These are phyloP conservation scores for Wickerhamomyces subpelliculosus DNA, from an alignment of 805 yeast genomes.

Conservation along the genomic window DNA sequence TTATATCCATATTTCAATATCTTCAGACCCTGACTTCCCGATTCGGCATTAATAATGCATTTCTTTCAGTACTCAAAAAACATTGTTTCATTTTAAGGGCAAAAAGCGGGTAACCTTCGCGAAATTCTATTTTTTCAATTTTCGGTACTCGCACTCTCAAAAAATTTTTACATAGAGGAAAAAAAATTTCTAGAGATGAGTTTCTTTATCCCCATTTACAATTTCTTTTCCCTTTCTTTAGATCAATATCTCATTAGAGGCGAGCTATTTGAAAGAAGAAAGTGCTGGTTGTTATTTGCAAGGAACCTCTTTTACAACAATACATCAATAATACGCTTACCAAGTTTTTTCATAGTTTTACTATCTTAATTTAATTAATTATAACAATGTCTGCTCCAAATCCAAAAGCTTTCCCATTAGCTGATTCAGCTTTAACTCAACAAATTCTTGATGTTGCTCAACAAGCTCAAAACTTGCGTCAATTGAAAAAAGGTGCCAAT, in stretches of 20 bases:
- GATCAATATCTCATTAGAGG: conserved; percentile 14
- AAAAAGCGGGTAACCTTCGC: background rate
- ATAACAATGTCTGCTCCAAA: conserved; percentile 77
- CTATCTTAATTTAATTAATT: background rate
- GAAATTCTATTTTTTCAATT: too few species aligned
- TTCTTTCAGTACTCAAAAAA: too few species aligned
- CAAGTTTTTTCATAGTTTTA: background rate
- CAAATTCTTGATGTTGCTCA: conserved; percentile 97
- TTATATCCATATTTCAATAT: too few species aligned
- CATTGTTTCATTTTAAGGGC: too few species aligned
- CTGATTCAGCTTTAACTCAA: conserved; percentile 92
- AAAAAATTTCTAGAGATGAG: background rate
- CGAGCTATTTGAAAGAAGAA: conserved; percentile 17
- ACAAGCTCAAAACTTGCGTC: conserved; percentile 97
- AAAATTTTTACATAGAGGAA: too few species aligned
- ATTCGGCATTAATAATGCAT: too few species aligned
- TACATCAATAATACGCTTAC: background rate
- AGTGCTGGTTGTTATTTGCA: conserved; percentile 21
- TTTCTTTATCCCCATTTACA: background rate
- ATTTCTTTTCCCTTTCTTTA: background rate
- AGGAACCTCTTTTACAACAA: conserved; percentile 32
- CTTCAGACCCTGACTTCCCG: too few species aligned
- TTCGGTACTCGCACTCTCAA: too few species aligned
- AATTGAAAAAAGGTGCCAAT: conserved; percentile 98
- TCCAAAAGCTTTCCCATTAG: conserved; percentile 98